phyloP scores from a whole-genome alignment of 2,329 filamentous ascomycete genomes.

The Aspergillus carbonarius region DNA sequence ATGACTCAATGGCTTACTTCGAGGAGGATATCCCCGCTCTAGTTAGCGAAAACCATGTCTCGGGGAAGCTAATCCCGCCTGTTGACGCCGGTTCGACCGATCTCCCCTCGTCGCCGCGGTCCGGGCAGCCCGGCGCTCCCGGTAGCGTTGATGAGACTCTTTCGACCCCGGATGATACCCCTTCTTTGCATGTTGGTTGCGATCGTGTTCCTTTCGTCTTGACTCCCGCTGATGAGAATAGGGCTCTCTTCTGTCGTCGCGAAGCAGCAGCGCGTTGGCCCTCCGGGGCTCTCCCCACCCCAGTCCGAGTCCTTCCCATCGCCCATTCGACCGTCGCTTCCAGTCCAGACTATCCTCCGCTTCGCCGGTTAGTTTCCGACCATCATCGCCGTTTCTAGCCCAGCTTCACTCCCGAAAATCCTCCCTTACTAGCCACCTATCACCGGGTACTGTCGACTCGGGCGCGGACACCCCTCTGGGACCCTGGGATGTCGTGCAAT shows the following conservation, averaged over 20 bases:
- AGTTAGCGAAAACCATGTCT: constrained; percentile 23
- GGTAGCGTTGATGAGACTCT: constrained; percentile 63
- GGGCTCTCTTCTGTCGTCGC: constrained; percentile 59
- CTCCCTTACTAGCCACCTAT: constrained; percentile 71
- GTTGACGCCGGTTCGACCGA: constrained; percentile 21
- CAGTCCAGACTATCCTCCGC: constrained; percentile 77
- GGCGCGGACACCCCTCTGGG: constrained; percentile 71
- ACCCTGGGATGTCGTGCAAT: constrained; percentile 95
- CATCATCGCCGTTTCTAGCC: constrained; percentile 75
- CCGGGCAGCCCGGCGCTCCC: constrained; percentile 17
- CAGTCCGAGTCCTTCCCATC: constrained; percentile 77
- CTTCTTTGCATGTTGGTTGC: constrained; percentile 71
- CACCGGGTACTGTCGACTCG: constrained; percentile 56
- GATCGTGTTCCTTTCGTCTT: constrained; percentile 56
- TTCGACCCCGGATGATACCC: constrained; percentile 79
- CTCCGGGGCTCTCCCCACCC: constrained; percentile 67
- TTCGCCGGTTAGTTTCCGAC: constrained; percentile 61
- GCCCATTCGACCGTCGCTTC: constrained; percentile 93
- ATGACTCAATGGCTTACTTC: constrained; percentile 20
- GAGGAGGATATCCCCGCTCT: constrained; percentile 31
- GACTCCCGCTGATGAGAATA: constrained; percentile 39
- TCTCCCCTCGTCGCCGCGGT: constrained; percentile 23
- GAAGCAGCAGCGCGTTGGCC: constrained; percentile 71
- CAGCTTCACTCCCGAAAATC: constrained; percentile 76
- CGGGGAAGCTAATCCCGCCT: constrained; percentile 19